Evolutionary conservation across 2,329 filamentous ascomycete species (phyloP).

Genomic region (Sclerotiophoma versabilis): DNA sequence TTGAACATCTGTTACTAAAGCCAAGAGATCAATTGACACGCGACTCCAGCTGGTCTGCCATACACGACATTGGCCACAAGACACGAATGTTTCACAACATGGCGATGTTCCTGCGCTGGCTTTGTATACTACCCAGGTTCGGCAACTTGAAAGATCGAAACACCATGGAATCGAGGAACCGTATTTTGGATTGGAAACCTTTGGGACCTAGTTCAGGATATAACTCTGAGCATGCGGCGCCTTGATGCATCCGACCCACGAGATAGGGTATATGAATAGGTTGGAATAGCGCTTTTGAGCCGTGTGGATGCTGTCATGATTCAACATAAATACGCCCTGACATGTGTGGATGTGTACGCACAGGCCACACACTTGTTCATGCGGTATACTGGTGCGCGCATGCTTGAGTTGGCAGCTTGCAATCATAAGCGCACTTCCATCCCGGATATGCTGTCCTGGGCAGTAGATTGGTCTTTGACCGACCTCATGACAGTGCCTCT

Average conservation of each 20-base stretch:
- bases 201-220: neutral
- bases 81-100: neutral
- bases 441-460: too few species aligned
- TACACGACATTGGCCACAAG: neutral
- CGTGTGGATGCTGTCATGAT: too few species aligned
- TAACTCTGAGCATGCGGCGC: neutral
- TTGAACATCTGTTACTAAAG: neutral
- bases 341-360: too few species aligned
- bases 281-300: too few species aligned
- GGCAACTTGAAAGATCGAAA: neutral
- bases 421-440: too few species aligned
- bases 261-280: neutral
- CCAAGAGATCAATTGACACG: too few species aligned
- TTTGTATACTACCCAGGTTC: neutral
- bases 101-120: neutral
- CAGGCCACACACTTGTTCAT: too few species aligned
- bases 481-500: too few species aligned
- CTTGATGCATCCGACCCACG: neutral
- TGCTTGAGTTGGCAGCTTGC: too few species aligned
- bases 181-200: neutral
- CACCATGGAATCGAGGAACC: neutral
- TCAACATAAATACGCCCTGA: too few species aligned
- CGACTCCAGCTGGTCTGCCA: neutral
- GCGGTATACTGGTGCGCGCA: too few species aligned
- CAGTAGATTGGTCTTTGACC: too few species aligned